These are phyloP conservation scores for Cordyceps javanica DNA, from an alignment of 2,329 filamentous ascomycete species.

Conservation along the genomic window DNA sequence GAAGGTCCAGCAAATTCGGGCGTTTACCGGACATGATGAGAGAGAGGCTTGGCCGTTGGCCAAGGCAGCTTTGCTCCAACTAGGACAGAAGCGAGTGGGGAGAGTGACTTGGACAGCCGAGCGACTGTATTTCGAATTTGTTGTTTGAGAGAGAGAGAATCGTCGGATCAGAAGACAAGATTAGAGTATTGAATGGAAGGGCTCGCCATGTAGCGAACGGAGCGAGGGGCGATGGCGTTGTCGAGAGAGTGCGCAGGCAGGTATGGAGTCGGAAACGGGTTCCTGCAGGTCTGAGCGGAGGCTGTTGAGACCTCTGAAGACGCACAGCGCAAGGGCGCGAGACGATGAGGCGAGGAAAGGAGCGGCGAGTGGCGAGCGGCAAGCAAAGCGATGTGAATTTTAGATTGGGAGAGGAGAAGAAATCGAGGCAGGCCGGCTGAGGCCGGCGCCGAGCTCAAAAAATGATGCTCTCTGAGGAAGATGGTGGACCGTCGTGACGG, in stretches of 20 bases:
- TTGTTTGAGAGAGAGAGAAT: background rate
- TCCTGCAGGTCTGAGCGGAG: background rate
- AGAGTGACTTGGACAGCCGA: background rate
- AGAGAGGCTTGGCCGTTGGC: background rate
- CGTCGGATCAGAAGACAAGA: background rate
- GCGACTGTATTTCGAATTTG: background rate
- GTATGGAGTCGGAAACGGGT: background rate
- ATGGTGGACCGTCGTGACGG: background rate
- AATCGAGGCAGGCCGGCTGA: background rate
- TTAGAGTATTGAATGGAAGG: background rate
- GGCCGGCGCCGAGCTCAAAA: background rate
- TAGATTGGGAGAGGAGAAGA: background rate
- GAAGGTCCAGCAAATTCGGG: conserved; percentile 54
- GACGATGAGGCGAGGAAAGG: background rate
- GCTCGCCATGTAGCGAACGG: conserved; percentile 3
- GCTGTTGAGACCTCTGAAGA: background rate
- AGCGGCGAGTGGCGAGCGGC: too few species aligned
- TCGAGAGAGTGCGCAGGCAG: background rate
- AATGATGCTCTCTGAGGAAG: background rate
- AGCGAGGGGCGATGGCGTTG: background rate
- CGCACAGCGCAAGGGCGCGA: background rate
- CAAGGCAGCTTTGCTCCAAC: background rate
- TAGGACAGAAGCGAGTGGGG: background rate
- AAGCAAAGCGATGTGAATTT: background rate
- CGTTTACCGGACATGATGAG: conserved; percentile 28